A percentile compares a stretch with the other conserved stretches of the same genome.
phyloP scores from a whole-genome alignment of 2,329 filamentous ascomycete genomes.

The Pseudodiploospora longispora region DNA sequence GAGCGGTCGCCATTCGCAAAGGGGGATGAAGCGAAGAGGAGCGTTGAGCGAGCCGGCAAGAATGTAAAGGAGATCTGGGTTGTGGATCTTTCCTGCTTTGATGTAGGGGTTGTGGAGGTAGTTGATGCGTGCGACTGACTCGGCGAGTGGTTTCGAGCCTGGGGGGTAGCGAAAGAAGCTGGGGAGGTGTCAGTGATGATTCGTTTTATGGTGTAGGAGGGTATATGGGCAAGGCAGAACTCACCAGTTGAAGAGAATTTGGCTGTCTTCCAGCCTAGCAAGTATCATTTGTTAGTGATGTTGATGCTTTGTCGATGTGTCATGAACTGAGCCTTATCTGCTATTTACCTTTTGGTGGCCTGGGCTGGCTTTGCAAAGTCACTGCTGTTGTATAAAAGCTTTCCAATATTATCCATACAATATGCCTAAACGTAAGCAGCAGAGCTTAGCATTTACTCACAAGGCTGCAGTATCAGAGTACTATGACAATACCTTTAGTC shows the following conservation, averaged over 20 bases:
- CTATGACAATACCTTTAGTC: constrained; percentile 27
- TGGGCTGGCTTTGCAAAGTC: constrained; percentile 23
- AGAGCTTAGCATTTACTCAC: too few relatives aligned
- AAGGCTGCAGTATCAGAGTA: too few relatives aligned
- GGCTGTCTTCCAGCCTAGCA: constrained; percentile 33
- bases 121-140: constrained; percentile 31
- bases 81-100: constrained; percentile 26
- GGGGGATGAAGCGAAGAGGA: constrained; percentile 53
- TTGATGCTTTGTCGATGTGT: too few relatives aligned
- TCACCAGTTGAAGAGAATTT: constrained; percentile 28
- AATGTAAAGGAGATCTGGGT: constrained; percentile 32
- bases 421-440: constrained; percentile 25
- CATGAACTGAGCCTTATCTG: too few relatives aligned
- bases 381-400: constrained; percentile 27
- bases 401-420: constrained; percentile 28
- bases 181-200: neutral
- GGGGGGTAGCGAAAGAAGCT: constrained; percentile 24
- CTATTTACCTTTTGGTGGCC: constrained; percentile 26
- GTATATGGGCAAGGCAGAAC: neutral
- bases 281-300: too few relatives aligned
- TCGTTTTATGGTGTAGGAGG: too few relatives aligned
- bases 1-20: constrained; percentile 62
- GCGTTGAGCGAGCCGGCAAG: constrained; percentile 55
- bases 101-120: constrained; percentile 30
- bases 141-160: constrained; percentile 21